A percentile compares a stretch with the other conserved stretches of the same genome.
These are phyloP conservation scores for Diplodia scrobiculata DNA, from an alignment of 2,329 filamentous ascomycete species.

Conservation along the genomic window DNA sequence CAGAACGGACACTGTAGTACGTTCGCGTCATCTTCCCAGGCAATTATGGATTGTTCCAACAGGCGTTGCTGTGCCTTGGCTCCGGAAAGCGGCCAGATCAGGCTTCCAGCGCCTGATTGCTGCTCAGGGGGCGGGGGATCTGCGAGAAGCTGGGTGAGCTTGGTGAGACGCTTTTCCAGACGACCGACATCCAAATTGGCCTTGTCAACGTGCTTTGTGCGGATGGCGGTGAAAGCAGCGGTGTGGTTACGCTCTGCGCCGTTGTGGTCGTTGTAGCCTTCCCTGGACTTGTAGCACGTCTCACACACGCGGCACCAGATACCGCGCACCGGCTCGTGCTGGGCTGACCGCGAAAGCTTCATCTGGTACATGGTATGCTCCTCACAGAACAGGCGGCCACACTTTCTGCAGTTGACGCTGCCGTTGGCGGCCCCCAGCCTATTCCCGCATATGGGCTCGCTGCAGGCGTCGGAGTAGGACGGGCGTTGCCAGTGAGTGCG, in stretches of 20 bases:
- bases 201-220: conserved; percentile 78
- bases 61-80: conserved; percentile 72
- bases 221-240: conserved; percentile 66
- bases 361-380: conserved; percentile 99
- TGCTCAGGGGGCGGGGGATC: conserved; percentile 68
- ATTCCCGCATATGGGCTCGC: conserved; percentile 83
- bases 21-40: conserved; percentile 87
- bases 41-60: conserved; percentile 88
- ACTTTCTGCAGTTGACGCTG: conserved; percentile 89
- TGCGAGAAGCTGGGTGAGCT: conserved; percentile 80
- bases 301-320: conserved; percentile 96
- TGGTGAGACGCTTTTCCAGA: conserved; percentile 87
- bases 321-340: conserved; percentile 85
- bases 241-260: conserved; percentile 72
- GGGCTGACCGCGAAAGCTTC: conserved; percentile 86
- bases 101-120: conserved; percentile 50
- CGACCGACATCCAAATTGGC: conserved; percentile 84
- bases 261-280: conserved; percentile 89
- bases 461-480: conserved; percentile 74
- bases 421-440: conserved; percentile 77
- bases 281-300: conserved; percentile 97
- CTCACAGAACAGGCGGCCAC: conserved; percentile 91
- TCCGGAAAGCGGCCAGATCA: conserved; percentile 62
- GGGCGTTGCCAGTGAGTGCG: conserved; percentile 85
- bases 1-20: conserved; percentile 88